These are phyloP conservation scores for Candida insectorum DNA, from an alignment of 805 yeast species.

Conservation along the genomic window DNA sequence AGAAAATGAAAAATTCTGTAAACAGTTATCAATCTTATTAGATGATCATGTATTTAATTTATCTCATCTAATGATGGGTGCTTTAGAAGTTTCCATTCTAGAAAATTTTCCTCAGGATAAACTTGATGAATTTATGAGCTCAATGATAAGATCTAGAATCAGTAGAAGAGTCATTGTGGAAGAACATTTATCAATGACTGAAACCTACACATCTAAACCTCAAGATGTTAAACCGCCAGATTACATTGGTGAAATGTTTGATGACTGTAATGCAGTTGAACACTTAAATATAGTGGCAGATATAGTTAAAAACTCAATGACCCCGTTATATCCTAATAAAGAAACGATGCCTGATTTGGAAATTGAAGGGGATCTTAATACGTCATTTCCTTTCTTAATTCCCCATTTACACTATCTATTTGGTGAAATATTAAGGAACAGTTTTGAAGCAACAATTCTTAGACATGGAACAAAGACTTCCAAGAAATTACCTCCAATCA, in stretches of 20 bases:
- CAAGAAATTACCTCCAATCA: constrained; percentile 63
- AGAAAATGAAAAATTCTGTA: constrained; percentile 74
- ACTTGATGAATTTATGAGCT: constrained; percentile 71
- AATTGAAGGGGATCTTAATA: constrained; percentile 68
- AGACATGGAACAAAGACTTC: constrained; percentile 26
- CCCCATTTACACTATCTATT: constrained; percentile 83
- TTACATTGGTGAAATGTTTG: constrained; percentile 75
- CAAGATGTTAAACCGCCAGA: constrained; percentile 48
- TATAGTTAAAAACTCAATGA: constrained; percentile 49
- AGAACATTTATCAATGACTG: constrained; percentile 80
- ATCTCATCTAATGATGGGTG: constrained; percentile 92
- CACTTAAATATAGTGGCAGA: constrained; percentile 56
- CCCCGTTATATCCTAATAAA: constrained; percentile 47
- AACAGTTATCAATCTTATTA: constrained; percentile 57
- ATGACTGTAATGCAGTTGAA: constrained; percentile 70
- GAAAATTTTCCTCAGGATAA: constrained; percentile 54
- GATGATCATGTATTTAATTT: constrained; percentile 78
- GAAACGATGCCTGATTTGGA: constrained; percentile 67
- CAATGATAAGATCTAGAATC: constrained; percentile 79
- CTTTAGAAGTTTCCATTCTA: constrained; percentile 71
- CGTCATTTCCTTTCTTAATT: constrained; percentile 76
- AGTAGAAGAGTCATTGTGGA: constrained; percentile 88
- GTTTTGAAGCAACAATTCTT: constrained; percentile 73
- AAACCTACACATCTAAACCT: constrained; percentile 52
- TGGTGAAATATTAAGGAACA: constrained; percentile 84